A percentile compares a stretch with the other conserved stretches of the same genome.
Evolutionary conservation across 176 grass and related monocot genomes (phyloP).

Genomic region (Ensete ventricosum): DNA sequence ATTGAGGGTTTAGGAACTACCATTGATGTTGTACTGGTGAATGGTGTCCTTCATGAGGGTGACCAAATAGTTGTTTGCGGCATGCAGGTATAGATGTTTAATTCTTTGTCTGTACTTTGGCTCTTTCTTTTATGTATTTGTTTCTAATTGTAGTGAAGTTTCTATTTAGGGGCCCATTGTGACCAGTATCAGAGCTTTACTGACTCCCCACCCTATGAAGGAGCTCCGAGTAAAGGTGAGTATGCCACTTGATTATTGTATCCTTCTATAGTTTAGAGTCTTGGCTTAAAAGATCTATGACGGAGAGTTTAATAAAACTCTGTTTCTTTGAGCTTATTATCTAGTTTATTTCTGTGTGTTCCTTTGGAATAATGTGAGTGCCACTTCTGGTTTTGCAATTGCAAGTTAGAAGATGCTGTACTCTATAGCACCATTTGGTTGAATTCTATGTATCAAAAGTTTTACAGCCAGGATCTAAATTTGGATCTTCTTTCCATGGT

Average conservation of each 20-base stretch:
- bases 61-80: conserved; percentile 94
- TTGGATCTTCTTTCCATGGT: no score
- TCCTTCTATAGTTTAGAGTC: conserved; percentile 2
- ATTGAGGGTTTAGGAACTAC: conserved; percentile 91
- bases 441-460: no score
- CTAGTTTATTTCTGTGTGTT: no score
- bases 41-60: conserved; percentile 78
- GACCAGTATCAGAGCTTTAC: conserved; percentile 70
- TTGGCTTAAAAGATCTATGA: no score
- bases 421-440: no score
- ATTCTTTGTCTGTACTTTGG: background rate
- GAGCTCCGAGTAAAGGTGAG: conserved; percentile 88
- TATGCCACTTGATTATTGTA: background rate
- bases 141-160: background rate
- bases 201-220: conserved; percentile 90
- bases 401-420: no score
- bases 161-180: conserved; percentile 65
- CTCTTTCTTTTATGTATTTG: conserved; percentile 13
- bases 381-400: no score
- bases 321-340: no score
- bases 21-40: conserved; percentile 82
- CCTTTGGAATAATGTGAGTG: no score
- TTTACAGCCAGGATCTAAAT: no score
- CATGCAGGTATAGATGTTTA: conserved; percentile 52
- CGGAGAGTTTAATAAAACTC: no score